These are phyloP conservation scores for Pleurozium schreberi DNA, from an alignment of 225 moss, liverwort and hornwort genomes.

Conservation along the genomic window DNA sequence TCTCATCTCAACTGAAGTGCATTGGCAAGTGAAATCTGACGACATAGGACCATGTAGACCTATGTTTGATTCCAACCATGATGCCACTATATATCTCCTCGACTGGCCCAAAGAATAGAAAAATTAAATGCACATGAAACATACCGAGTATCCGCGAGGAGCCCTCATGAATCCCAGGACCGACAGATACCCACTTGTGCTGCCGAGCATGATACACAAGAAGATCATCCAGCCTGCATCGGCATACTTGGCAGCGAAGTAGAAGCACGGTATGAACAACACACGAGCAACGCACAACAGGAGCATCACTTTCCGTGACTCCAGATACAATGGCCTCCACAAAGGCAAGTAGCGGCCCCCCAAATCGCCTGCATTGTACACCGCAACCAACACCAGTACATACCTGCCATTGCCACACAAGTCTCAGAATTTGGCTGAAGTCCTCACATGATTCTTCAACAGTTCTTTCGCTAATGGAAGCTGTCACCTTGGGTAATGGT, in stretches of 20 bases:
- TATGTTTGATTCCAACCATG: background rate
- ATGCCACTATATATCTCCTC: background rate
- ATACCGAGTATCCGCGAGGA: slow-evolving; percentile 61
- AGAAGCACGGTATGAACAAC: slow-evolving; percentile 69
- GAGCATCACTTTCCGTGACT: slow-evolving; percentile 38
- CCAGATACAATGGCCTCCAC: slow-evolving; percentile 17
- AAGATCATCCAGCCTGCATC: slow-evolving; percentile 72
- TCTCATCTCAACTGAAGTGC: background rate
- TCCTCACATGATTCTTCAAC: background rate
- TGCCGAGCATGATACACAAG: slow-evolving; percentile 56
- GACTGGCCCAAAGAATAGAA: background rate
- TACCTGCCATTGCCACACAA: slow-evolving; percentile 44
- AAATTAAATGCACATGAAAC: background rate
- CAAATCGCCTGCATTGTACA: slow-evolving; percentile 68
- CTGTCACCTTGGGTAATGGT: background rate
- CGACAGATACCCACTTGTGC: slow-evolving; percentile 62
- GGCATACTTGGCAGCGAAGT: slow-evolving; percentile 66
- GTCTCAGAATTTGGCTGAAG: background rate
- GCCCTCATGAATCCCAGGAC: slow-evolving; percentile 57
- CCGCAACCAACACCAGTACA: slow-evolving; percentile 60
- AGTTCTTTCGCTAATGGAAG: background rate
- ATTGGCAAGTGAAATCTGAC: background rate
- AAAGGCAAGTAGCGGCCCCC: slow-evolving; percentile 58
- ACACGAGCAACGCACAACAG: slow-evolving; percentile 31
- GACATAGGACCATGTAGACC: too few relatives aligned